Evolutionary conservation across 2,329 filamentous ascomycete genomes (phyloP), one percentile per base, ranked within the genome.

Genomic region (Fragosphaeria purpurea): DNA sequence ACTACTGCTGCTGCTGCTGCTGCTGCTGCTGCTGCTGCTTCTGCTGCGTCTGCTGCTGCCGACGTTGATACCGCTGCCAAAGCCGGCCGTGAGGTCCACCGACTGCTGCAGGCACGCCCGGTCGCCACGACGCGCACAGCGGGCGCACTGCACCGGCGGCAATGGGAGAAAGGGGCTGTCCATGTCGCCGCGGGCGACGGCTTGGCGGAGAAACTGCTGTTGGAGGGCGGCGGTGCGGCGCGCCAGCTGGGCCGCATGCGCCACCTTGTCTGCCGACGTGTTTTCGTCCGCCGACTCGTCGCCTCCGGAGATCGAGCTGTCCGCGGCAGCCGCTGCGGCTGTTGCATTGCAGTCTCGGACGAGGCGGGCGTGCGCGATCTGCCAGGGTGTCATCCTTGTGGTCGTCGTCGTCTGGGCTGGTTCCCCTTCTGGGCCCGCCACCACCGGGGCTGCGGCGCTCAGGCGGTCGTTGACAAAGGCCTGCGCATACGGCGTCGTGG

Each of bases 81-180:
- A 7, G n/a, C 11, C 34, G 42, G 8, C 39, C 22, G 50, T 52
- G 5, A 56, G 11, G 45, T 57, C 50, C 10, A 33, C 13, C 22
- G 56, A 46, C 50, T 57, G 56, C 47, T 57, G 55, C 2, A 57
- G 48, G 12, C 56, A 59, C 12, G 37, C 51, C 1, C 4, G 13
- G 7, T 50, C 50, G 47, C 57, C 53, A 7, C 1, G 13, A 10
- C 53, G 51, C 1, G 4, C 34, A 33, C 56, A 57, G 7, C 53
- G 53, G 6, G 41, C 10, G 38, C 57, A 59, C 44, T 40, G 48
- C 4, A 11, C n/a, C 35, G 53, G 53, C 3, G 53, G 52, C 31
- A 2, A 34, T 9, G 44, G 4, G n/a, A 54, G 41, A 13, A 54
- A 54, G 0, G 55, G 55, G 8, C 47, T 46, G 38, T 57, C 50